phyloP scores from a whole-genome alignment of 2,329 filamentous ascomycete species.

The Fusarium foetens region DNA sequence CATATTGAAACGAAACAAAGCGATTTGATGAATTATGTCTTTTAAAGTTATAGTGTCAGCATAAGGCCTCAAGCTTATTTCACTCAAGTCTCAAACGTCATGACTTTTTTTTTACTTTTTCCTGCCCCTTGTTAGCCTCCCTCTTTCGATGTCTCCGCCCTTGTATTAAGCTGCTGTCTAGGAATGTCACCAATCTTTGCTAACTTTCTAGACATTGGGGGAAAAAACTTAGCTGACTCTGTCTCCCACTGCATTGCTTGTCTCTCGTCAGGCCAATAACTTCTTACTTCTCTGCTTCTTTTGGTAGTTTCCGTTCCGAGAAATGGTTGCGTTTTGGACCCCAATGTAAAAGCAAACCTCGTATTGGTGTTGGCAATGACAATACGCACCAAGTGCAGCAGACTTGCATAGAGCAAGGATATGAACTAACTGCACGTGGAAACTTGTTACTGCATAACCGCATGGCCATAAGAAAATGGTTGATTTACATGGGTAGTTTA shows the following conservation, averaged over 20 bases:
- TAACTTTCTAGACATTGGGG: not conserved
- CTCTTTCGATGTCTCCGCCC: slow-evolving; percentile 5
- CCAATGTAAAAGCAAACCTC: not conserved
- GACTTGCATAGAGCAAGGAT: not conserved
- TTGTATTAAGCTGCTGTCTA: not conserved
- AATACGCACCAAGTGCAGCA: not conserved
- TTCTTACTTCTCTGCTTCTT: not conserved
- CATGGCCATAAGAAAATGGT: slow-evolving; percentile 2
- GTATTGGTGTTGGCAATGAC: not conserved
- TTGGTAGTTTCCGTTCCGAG: slow-evolving; percentile 32
- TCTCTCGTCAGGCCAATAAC: slow-evolving; percentile 4
- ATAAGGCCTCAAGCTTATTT: slow-evolving; percentile 30
- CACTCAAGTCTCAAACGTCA: slow-evolving; percentile 25
- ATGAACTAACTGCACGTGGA: slow-evolving; percentile 6
- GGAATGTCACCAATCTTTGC: not conserved
- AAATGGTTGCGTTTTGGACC: not conserved
- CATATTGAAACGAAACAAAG: slow-evolving; percentile 14
- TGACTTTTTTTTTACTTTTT: slow-evolving; percentile 27
- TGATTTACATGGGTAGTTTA: not conserved
- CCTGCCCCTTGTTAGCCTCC: not conserved
- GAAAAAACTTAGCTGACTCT: not conserved
- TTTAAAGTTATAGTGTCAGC: slow-evolving; percentile 15
- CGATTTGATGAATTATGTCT: slow-evolving; percentile 3
- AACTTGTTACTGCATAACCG: slow-evolving; percentile 3
- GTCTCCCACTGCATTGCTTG: slow-evolving; percentile 2